Evolutionary conservation across 306 rosid species (phyloP), one percentile per base, ranked within the genome.

Genomic region (Vigna mungo): DNA sequence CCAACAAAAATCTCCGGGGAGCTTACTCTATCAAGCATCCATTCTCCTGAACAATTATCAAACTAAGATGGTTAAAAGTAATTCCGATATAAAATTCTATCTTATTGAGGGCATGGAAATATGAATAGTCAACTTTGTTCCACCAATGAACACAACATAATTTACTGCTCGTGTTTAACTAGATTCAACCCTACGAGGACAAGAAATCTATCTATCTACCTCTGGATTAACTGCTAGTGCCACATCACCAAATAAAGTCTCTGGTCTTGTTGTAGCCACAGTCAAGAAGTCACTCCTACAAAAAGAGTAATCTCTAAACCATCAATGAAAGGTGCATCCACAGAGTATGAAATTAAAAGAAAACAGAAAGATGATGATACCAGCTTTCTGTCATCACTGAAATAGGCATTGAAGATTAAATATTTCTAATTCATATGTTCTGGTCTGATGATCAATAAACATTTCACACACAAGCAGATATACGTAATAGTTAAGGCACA

Each of bases 231-330:
- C 95, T 66, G 97, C 97, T 64, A 94, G 76, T 78, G 97, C 98
- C 69, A 94, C 98, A 86, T 94, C 98, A 76, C 97, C 97, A 90
- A 94, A 94, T 69, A 94, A 86, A 64, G 98, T 94, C 90, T 92
- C 98, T 1, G 96, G 98, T 13, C 98, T 93, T 25, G 97, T 94
- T 75, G 98, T 94, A 78, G 98, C 98, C 71, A 94, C 86, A 68
- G 95, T 94, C 91, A 94, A 74, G 82, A 18, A 94, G 80, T 94
- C 98, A 80, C 78, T 78, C 81, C 98, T 94, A 67, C 71, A 85
- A 82, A 70, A 77, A 54, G 80, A 46, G 73, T 21, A 68, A 70
- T 27, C 17, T 65, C 27, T 76, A 63, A 67, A 25, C 68, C 16
- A 62, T 76, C 47, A 85, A 56, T 64, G 32, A 60, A 54, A 66